phyloP scores from a whole-genome alignment of 1,139 yeast genomes.

The Taiozyma sp. region DNA sequence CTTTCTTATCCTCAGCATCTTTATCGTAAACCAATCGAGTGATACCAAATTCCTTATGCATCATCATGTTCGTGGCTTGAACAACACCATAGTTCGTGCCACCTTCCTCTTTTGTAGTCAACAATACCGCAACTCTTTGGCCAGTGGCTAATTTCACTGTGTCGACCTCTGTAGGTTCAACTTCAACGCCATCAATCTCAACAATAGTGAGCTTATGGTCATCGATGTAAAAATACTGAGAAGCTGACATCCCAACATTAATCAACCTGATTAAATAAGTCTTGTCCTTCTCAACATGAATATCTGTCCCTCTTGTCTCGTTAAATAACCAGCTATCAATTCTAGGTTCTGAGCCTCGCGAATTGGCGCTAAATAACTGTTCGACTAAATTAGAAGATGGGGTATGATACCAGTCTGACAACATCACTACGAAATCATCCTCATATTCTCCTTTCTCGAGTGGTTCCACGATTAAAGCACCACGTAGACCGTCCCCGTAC shows the following conservation, averaged over 20 bases:
- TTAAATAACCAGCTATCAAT: constrained; percentile 49
- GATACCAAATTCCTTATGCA: constrained; percentile 29
- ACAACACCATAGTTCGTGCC: constrained; percentile 29
- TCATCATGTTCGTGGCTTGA: constrained; percentile 34
- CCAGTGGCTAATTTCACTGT: constrained; percentile 65
- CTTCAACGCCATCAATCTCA: constrained; percentile 70
- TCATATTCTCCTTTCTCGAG: constrained; percentile 36
- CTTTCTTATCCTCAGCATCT: constrained; percentile 24
- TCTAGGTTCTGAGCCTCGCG: constrained; percentile 52
- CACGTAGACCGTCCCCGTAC: constrained; percentile 56
- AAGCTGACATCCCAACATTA: constrained; percentile 52
- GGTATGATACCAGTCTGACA: constrained; percentile 49
- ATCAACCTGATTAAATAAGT: constrained; percentile 47
- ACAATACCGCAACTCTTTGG: constrained; percentile 64
- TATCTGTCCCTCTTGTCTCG: constrained; percentile 41
- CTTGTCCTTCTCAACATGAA: constrained; percentile 42
- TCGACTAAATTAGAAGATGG: constrained; percentile 32
- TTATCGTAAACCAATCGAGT: constrained; percentile 37
- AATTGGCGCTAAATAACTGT: constrained; percentile 34
- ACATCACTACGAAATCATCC: constrained; percentile 42
- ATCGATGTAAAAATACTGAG: constrained; percentile 49
- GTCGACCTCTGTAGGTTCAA: constrained; percentile 52
- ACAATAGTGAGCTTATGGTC: constrained; percentile 52
- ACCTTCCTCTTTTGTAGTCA: constrained; percentile 36
- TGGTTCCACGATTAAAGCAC: constrained; percentile 45